These are phyloP conservation scores for Venturia nashicola DNA, from an alignment of 2,329 filamentous ascomycete genomes.

Conservation along the genomic window DNA sequence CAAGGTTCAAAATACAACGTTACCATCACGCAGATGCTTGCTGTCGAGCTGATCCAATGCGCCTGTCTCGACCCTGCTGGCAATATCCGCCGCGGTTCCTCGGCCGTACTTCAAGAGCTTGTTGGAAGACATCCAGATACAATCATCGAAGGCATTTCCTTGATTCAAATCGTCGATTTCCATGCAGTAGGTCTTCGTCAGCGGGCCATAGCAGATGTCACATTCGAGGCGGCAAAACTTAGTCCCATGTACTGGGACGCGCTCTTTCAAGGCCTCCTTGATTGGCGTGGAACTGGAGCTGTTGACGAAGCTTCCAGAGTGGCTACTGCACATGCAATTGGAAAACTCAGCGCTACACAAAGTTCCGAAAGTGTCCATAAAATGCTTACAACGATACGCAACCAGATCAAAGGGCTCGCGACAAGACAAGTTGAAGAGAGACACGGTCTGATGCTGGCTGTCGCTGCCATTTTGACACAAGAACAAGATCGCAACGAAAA, in stretches of 20 bases:
- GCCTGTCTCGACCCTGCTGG: slow-evolving; percentile 82
- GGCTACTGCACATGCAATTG: slow-evolving; percentile 58
- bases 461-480: slow-evolving; percentile 38
- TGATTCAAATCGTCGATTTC: slow-evolving; percentile 88
- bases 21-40: slow-evolving; percentile 51
- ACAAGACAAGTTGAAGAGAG: slow-evolving; percentile 54
- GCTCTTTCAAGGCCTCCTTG: slow-evolving; percentile 57
- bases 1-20: slow-evolving; percentile 25
- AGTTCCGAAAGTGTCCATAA: slow-evolving; percentile 21
- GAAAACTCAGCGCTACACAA: slow-evolving; percentile 37
- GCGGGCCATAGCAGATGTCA: slow-evolving; percentile 68
- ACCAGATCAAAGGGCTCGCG: slow-evolving; percentile 35
- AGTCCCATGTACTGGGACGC: slow-evolving; percentile 53
- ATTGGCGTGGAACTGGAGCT: slow-evolving; percentile 82
- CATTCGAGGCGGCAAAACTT: slow-evolving; percentile 54
- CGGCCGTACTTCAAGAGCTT: slow-evolving; percentile 85
- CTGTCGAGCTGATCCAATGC: slow-evolving; percentile 66
- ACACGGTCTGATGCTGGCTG: slow-evolving; percentile 52
- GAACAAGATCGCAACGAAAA: neutral
- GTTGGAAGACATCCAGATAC: slow-evolving; percentile 86
- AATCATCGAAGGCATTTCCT: slow-evolving; percentile 64
- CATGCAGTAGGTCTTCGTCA: slow-evolving; percentile 82
- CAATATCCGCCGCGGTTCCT: slow-evolving; percentile 85
- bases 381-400: slow-evolving; percentile 30
- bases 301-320: slow-evolving; percentile 62